Percentiles rank a stretch among this genome's conserved stretches.
phyloP scores from a whole-genome alignment of 2,329 filamentous ascomycete species.

The Venturia oleaginea region DNA sequence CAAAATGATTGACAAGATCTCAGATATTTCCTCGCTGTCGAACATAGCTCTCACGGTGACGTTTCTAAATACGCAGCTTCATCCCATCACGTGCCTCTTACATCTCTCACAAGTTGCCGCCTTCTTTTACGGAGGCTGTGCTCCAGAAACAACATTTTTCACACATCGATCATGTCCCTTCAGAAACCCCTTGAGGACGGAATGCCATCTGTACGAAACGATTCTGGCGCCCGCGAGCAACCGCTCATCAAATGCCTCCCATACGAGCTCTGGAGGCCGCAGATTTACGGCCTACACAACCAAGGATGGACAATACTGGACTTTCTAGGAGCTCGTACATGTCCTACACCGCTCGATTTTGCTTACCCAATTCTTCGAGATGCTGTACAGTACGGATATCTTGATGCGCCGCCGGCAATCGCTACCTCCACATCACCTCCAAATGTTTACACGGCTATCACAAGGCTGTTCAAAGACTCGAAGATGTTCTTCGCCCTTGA shows the following conservation, averaged over 20 bases:
- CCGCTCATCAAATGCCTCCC: background rate
- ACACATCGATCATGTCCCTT: background rate
- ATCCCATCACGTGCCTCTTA: background rate
- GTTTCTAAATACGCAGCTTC: background rate
- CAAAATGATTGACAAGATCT: background rate
- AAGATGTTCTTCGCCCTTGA: slow-evolving; percentile 26
- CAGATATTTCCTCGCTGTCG: background rate
- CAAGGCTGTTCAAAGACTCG: slow-evolving; percentile 23
- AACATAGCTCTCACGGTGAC: background rate
- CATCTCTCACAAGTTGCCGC: background rate
- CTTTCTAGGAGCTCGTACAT: background rate
- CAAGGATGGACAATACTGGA: slow-evolving; percentile 5
- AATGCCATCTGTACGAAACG: background rate
- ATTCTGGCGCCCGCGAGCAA: background rate
- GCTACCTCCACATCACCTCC: background rate
- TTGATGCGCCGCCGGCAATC: background rate
- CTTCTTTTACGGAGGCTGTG: background rate
- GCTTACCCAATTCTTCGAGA: background rate
- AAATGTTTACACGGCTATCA: background rate
- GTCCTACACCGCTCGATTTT: background rate
- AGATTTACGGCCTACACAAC: background rate
- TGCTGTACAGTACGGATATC: background rate
- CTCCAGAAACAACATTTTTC: background rate
- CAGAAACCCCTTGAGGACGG: background rate
- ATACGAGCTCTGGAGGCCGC: background rate